phyloP scores from a whole-genome alignment of 805 yeast species.

The Schwanniomyces sp. region DNA sequence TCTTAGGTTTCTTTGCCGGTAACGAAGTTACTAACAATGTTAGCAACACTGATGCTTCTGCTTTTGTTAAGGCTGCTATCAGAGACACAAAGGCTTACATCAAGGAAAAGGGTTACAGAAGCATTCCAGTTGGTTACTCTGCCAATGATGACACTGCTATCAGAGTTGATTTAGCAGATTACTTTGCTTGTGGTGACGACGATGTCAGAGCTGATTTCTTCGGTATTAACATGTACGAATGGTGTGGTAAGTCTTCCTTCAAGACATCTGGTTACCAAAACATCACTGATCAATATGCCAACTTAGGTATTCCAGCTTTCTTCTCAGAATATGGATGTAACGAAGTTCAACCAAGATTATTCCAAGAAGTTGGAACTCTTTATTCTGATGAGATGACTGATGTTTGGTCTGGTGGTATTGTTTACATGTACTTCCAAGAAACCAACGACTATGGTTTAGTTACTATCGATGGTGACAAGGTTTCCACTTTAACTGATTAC shows the following conservation, averaged over 20 bases:
- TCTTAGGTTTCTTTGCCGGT: conserved; percentile 84
- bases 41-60: conserved; percentile 70
- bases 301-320: conserved; percentile 70
- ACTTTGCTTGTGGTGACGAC: conserved; percentile 71
- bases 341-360: conserved; percentile 64
- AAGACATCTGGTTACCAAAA: conserved; percentile 61
- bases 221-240: conserved; percentile 87
- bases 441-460: conserved; percentile 75
- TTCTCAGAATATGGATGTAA: conserved; percentile 87
- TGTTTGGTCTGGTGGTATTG: conserved; percentile 90
- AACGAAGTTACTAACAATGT: conserved; percentile 75
- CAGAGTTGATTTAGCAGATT: conserved; percentile 68
- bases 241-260: conserved; percentile 74
- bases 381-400: conserved; percentile 71
- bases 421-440: conserved; percentile 82
- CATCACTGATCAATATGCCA: conserved; percentile 62
- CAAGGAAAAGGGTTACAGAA: conserved; percentile 56
- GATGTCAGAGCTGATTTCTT: conserved; percentile 74
- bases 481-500: conserved; percentile 63
- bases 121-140: conserved; percentile 79
- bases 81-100: conserved; percentile 77
- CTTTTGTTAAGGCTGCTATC: conserved; percentile 80
- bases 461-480: conserved; percentile 45
- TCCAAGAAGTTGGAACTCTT: conserved; percentile 68
- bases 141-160: conserved; percentile 73